Evolutionary conservation across 1,284 basidiomycete species (phyloP).

Genomic region (Stygiomarasmius scandens): DNA sequence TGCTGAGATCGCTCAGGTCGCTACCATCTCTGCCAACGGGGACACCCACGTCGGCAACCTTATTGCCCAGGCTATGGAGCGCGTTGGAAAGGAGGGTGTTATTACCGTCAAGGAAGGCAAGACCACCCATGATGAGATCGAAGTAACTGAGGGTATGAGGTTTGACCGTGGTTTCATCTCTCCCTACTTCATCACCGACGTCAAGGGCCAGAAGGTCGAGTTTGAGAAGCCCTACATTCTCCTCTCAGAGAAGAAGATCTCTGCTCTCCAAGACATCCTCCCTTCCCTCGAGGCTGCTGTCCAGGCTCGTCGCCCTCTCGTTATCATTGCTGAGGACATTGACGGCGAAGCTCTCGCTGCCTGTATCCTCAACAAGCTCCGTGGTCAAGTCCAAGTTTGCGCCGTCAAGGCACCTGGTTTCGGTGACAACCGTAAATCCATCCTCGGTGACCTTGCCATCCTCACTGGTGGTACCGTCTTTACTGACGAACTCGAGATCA

Average conservation of each 20-base stretch:
- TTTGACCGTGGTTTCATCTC: conserved; percentile 99
- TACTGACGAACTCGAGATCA: conserved; percentile 97
- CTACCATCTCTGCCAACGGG: conserved; percentile 98
- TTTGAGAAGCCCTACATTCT: conserved; percentile 96
- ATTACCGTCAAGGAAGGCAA: conserved; percentile 99
- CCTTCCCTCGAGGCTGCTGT: conserved; percentile 93
- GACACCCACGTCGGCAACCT: conserved; percentile 93
- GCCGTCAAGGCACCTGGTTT: conserved; percentile 98
- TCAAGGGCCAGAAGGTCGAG: conserved; percentile 96
- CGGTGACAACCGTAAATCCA: conserved; percentile 98
- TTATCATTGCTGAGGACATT: conserved; percentile 97
- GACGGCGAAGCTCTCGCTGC: conserved; percentile 98
- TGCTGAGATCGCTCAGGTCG: conserved; percentile 97
- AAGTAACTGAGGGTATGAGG: conserved; percentile 99
- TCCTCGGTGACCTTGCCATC: conserved; percentile 96
- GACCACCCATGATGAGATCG: conserved; percentile 98
- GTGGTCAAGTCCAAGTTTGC: conserved; percentile 90
- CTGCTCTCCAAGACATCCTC: conserved; percentile 91
- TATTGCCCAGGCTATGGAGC: conserved; percentile 99
- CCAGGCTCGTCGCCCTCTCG: conserved; percentile 86
- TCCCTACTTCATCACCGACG: conserved; percentile 98
- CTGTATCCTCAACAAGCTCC: conserved; percentile 98
- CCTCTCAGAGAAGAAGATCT: conserved; percentile 98
- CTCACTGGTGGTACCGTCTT: conserved; percentile 97
- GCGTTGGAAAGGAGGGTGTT: conserved; percentile 99